Evolutionary conservation across 257 asterid genomes (phyloP).

Genomic region (Rhazya stricta): DNA sequence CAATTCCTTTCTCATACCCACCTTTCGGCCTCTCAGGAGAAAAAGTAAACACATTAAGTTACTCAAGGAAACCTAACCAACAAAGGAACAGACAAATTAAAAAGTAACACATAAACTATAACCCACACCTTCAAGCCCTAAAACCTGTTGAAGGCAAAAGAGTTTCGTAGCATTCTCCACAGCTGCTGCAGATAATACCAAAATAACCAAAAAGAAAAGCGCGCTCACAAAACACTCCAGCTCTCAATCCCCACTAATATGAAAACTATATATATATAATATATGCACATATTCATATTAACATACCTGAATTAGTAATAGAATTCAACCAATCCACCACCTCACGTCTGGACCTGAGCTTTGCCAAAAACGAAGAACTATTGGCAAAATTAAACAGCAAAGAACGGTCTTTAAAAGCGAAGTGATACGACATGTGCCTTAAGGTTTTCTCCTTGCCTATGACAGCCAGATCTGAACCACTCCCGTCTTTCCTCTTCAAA

Average conservation of each 20-base stretch:
- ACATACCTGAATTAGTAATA: constrained; percentile 47
- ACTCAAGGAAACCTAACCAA: not conserved
- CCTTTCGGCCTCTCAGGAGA: not conserved
- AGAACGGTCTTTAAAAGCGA: constrained; percentile 27
- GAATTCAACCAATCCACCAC: constrained; percentile 69
- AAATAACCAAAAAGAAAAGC: too few species aligned
- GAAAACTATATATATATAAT: not conserved
- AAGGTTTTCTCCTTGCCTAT: constrained; percentile 64
- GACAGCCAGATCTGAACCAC: constrained; percentile 62
- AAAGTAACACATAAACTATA: not conserved
- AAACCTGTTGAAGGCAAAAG: not conserved
- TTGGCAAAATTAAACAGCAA: constrained; percentile 23
- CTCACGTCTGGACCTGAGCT: constrained; percentile 63
- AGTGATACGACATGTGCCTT: constrained; percentile 46
- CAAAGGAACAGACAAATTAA: not conserved
- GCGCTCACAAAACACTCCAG: not conserved
- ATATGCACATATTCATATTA: too few species aligned
- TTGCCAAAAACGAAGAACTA: constrained; percentile 34
- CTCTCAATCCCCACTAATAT: not conserved
- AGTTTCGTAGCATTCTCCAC: not conserved
- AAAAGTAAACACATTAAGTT: not conserved
- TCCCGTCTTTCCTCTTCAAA: constrained; percentile 51
- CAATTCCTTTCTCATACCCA: not conserved
- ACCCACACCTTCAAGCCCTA: not conserved
- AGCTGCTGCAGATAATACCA: not conserved